Evolutionary conservation across 2,329 filamentous ascomycete genomes (phyloP), one percentile per base, ranked within the genome.

Genomic region (Calcarisporium arbuscula): DNA sequence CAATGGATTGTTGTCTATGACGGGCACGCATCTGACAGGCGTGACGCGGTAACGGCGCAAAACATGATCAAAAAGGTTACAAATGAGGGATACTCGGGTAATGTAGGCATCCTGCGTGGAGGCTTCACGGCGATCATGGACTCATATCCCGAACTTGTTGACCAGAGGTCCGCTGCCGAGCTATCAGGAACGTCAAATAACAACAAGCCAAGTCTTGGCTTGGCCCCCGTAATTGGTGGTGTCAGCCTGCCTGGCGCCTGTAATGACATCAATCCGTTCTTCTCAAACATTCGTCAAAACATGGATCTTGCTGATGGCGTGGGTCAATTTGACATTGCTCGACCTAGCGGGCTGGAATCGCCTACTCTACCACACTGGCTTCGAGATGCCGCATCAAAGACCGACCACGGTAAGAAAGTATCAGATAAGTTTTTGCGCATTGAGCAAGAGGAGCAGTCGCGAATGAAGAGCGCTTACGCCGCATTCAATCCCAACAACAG

Each of bases 1-100:
- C 79, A 77, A 40, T 76, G 80, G 51, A 86, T 98, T 15, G 70
- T 96, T 23, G 86, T 94, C 1, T 96, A 96, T 51, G 92, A 96
- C 55, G 74, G 78, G 12, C 74, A 73, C 35, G 92, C 89, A 1
- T 67, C 74, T 1, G 80, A 89, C 37, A 72, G 82, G 52, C 86
- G 88, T 44, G 92, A 98, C 56, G 85, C 89, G 1, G 65, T 75
- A 2, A 78, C 83, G 5, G 83, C 88, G 18, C 67, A 86, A 46
- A 94, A 94, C 56, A 94, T 92, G 42, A 72, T 95, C 17, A 94
- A 89, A 57, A 98, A 98, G 53, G 98, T 98, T 50, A 77, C 77
- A 1, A 80, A 73, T 34, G 89, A 95, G 58, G 86, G 85, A 1
- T 96, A 85, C 70, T 61, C 67, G 2, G 90, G 89, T 10, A 69